Percentiles rank a stretch among this genome's conserved stretches.
phyloP scores from a whole-genome alignment of 768 basidiomycete species.

The Dioszegia aurantiaca region DNA sequence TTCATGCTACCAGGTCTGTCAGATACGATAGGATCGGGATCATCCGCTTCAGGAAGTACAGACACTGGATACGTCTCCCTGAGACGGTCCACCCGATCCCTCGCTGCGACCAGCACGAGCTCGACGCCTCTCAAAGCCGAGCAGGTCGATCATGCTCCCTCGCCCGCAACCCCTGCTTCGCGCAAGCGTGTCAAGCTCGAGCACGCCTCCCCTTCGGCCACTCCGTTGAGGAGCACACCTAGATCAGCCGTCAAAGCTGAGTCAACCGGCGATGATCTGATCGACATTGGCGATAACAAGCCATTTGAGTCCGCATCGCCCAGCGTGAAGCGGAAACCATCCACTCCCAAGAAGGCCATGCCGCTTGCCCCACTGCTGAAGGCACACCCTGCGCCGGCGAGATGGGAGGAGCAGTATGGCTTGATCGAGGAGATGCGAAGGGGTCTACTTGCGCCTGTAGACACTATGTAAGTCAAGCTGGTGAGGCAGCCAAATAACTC shows the following conservation, averaged over 20 bases:
- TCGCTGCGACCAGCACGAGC: background rate
- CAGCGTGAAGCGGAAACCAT: background rate
- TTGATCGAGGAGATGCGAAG: slow-evolving; percentile 72
- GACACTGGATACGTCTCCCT: background rate
- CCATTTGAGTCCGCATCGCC: no score
- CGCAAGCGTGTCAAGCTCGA: background rate
- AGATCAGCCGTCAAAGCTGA: no score
- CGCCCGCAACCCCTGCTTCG: background rate
- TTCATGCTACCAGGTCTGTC: no score
- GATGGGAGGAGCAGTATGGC: slow-evolving; percentile 46
- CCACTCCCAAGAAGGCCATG: slow-evolving; percentile 34
- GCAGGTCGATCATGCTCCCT: background rate
- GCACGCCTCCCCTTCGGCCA: no score
- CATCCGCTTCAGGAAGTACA: no score
- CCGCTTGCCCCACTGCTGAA: slow-evolving; percentile 43
- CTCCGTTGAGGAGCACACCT: no score
- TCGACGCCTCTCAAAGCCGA: slow-evolving; percentile 4
- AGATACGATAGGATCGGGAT: no score
- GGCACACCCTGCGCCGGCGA: slow-evolving; percentile 46
- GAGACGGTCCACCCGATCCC: background rate
- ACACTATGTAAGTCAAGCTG: slow-evolving; percentile 57
- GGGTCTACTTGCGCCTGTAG: slow-evolving; percentile 75
- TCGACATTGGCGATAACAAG: no score
- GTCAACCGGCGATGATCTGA: no score
- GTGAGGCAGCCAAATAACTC: background rate